Conservation (phyloP, 495 filamentous ascomycete genomes). For the Penicillium bialowiezense region DNA sequence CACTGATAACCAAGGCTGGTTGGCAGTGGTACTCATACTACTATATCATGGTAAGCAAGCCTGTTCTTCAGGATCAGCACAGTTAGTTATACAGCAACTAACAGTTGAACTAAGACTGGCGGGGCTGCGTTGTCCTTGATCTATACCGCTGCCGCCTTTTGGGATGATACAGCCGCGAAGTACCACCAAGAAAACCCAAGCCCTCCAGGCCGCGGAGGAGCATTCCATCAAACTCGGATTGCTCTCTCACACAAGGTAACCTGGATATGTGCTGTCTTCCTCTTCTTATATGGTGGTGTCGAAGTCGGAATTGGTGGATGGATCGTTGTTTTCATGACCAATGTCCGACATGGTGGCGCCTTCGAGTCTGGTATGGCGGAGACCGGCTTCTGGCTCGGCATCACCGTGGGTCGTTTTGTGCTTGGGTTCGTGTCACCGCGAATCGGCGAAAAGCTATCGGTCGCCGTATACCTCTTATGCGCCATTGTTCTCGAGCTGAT, state of each 20-base stretch:
- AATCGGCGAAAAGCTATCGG: conserved; percentile 55
- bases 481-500: conserved; percentile 53
- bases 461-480: conserved; percentile 49
- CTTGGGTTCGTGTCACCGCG: conserved; percentile 56
- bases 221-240: conserved; percentile 53
- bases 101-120: conserved; percentile 44
- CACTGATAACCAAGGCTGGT: conserved; percentile 46
- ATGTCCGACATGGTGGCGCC: conserved; percentile 44
- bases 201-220: conserved; percentile 27
- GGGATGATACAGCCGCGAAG: conserved; percentile 38
- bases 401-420: conserved; percentile 53
- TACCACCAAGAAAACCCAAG: conserved; percentile 25
- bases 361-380: conserved; percentile 56
- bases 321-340: conserved; percentile 60
- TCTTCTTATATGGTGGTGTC: conserved; percentile 73
- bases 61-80: not conserved
- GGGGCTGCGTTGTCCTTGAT: conserved; percentile 55
- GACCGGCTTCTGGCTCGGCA: conserved; percentile 59
- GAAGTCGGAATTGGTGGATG: conserved; percentile 74
- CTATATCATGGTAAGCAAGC: conserved; percentile 47
- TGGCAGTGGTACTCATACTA: conserved; percentile 58
- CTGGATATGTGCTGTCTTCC: conserved; percentile 66
- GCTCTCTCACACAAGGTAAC: conserved; percentile 49
- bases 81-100: not conserved
- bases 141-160: conserved; percentile 56